A percentile compares a stretch with the other conserved stretches of the same genome.
Conservation (phyloP, 73 alveolate species). For the Tetrahymena borealis region DNA sequence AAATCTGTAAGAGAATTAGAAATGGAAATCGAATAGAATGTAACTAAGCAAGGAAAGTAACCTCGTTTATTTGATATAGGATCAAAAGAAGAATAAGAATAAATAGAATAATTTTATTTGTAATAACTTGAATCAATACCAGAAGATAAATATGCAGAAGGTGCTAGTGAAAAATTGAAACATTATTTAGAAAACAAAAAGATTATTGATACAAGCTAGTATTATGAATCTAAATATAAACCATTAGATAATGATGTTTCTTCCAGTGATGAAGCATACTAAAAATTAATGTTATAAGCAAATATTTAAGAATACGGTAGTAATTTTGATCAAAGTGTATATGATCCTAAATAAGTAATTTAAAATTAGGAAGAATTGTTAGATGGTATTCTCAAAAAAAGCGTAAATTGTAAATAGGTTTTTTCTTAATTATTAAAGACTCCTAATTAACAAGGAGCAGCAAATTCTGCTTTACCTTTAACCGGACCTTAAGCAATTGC, state of each 20-base stretch:
- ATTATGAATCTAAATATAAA: neutral
- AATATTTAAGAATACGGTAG: neutral
- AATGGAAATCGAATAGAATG: neutral
- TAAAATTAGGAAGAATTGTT: neutral
- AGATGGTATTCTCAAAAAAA: neutral
- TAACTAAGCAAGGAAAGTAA: neutral
- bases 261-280: neutral
- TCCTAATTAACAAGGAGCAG: neutral
- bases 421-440: neutral
- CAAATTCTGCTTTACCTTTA: neutral
- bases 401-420: neutral
- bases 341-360: neutral
- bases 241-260: neutral
- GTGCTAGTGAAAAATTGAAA: neutral
- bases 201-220: neutral
- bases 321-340: neutral
- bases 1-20: neutral
- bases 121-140: neutral
- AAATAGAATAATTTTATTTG: neutral
- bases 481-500: neutral
- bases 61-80: neutral
- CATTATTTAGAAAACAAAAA: neutral
- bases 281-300: neutral
- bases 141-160: neutral
- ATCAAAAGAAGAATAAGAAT: neutral